Base-by-base conservation (phyloP, 768 basidiomycete genomes). In the Lepiota venenata region DNA sequence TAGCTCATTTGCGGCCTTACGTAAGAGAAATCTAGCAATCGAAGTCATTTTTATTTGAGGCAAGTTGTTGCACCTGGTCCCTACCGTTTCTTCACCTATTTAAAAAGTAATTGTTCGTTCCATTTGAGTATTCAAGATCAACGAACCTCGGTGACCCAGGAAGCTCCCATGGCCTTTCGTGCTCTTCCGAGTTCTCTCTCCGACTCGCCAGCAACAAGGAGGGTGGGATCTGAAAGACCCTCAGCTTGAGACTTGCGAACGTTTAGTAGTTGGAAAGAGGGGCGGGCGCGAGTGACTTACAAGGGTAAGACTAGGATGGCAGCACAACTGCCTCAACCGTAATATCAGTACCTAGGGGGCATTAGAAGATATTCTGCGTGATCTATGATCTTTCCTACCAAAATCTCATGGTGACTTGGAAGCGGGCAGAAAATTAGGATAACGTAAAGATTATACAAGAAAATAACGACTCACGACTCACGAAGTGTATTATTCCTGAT, bases 281-380 rank as follows among this genome's bases (percentile, higher is more conserved):
- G 25, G 37, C n/a, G 25, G 21, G 41, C 56, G 38, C 15, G 15
- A 61, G 57, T 6, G 6, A 63, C 78, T 29, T 47, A 85, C 85
- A 38, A 88, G 71, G 39, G 88, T 83, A 4, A 91, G 78, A 61
- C 84, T 72, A 0, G 88, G 88, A 63, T 89, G 88, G 58, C 81
- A 81, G 62, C 85, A 88, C 0, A 91, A 69, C 61, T 91, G 89
- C 4, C 88, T 77, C 38, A 93, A 70, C 5, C 89, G 84, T 32
- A 91, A 74, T 16, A 92, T 85, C 79, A 91, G 76, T 20, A 88
- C 83, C 74, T 85, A 60, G 12, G 15, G 21, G 22, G 14, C 39
- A 22, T 36, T 18, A 45, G 22, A 10, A 32, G 47, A 29, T 4
- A 0, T 21, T 16, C 18, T 27, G 4, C 37, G 32, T n/a, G 27